Percentiles rank a stretch among this genome's conserved stretches.
Evolutionary conservation across 1,284 basidiomycete genomes (phyloP).

Genomic region (Ceratobasidium sp.): DNA sequence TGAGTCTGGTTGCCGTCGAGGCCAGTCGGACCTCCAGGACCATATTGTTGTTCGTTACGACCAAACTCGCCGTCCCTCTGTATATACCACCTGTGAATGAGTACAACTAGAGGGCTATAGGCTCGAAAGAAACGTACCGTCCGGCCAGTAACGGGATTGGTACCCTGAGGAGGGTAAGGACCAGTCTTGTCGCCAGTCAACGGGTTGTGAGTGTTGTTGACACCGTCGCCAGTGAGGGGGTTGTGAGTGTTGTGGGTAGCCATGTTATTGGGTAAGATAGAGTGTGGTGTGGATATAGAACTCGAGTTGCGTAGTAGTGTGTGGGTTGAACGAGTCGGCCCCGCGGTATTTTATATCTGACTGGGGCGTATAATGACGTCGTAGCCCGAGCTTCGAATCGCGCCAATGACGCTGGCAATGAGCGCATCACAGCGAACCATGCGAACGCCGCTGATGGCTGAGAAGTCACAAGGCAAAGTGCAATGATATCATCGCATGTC

Average conservation of each 20-base stretch:
- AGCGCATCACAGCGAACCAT: background rate
- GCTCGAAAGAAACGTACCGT: background rate
- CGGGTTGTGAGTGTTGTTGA: slow-evolving; percentile 27
- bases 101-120: background rate
- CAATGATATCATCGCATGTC: background rate
- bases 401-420: background rate
- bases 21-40: background rate
- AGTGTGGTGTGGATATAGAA: slow-evolving; percentile 4
- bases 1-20: slow-evolving; percentile 2
- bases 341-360: slow-evolving; percentile 1
- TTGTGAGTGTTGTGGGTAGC: slow-evolving; percentile 26
- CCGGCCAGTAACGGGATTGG: slow-evolving; percentile 18
- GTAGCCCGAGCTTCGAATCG: background rate
- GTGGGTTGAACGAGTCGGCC: slow-evolving; percentile 2
- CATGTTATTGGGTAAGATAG: background rate
- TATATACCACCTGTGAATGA: background rate
- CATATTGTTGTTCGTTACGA: slow-evolving; percentile 2
- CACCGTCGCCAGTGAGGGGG: slow-evolving; percentile 23
- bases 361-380: background rate
- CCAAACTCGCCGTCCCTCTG: slow-evolving; percentile 20
- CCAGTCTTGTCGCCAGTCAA: slow-evolving; percentile 30
- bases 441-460: background rate
- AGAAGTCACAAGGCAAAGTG: background rate
- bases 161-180: background rate
- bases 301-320: background rate